These are phyloP conservation scores for Dactylellina cionopaga DNA, from an alignment of 2,329 filamentous ascomycete genomes.

Conservation along the genomic window DNA sequence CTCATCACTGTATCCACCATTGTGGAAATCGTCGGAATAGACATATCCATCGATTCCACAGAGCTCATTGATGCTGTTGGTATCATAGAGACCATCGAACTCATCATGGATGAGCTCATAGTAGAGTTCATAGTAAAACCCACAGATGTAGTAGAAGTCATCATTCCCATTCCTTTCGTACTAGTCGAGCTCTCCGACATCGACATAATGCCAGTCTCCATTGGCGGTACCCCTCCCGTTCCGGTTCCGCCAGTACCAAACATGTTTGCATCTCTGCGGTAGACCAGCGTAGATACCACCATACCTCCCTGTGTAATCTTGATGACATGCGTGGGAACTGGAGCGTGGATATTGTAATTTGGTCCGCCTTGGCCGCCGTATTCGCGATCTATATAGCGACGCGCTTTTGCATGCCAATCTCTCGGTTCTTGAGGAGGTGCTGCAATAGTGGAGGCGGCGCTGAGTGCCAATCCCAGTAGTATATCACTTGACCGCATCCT, in stretches of 20 bases:
- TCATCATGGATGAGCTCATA: neutral
- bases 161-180: too few relatives aligned
- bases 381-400: too few relatives aligned
- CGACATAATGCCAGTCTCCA: neutral
- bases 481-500: too few relatives aligned
- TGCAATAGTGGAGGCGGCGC: neutral
- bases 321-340: neutral
- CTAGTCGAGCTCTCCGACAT: neutral
- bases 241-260: conserved; percentile 11
- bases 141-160: neutral
- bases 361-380: too few relatives aligned
- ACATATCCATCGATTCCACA: neutral
- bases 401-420: too few relatives aligned
- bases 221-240: conserved; percentile 8
- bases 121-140: neutral
- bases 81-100: neutral
- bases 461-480: neutral
- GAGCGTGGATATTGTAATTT: neutral
- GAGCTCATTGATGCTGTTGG: neutral
- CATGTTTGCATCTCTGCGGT: conserved; percentile 1
- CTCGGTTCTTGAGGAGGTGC: neutral
- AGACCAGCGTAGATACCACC: conserved; percentile 4
- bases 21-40: too few relatives aligned
- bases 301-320: neutral
- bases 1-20: too few relatives aligned